These are phyloP conservation scores for Candida pini DNA, from an alignment of 805 yeast genomes.

Conservation along the genomic window DNA sequence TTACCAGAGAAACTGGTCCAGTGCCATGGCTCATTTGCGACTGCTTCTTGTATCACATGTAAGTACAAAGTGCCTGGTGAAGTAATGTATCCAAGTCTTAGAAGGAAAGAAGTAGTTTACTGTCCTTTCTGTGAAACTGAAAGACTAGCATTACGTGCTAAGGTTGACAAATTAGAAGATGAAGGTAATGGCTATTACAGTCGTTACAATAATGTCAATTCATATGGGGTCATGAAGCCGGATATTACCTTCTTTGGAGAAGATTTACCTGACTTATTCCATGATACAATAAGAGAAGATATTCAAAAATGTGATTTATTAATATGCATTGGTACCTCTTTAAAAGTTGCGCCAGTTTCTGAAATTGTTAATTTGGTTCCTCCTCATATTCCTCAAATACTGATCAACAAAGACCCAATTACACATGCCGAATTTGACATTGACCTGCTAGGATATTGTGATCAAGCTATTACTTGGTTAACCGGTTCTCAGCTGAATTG, in stretches of 20 bases:
- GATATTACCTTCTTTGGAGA: slow-evolving; percentile 93
- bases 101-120: slow-evolving; percentile 54
- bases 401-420: slow-evolving; percentile 73
- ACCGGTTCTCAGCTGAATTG: slow-evolving; percentile 48
- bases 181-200: slow-evolving; percentile 25
- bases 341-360: slow-evolving; percentile 88
- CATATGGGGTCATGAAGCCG: slow-evolving; percentile 83
- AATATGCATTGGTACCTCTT: slow-evolving; percentile 83
- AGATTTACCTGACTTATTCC: slow-evolving; percentile 65
- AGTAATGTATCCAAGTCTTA: slow-evolving; percentile 53
- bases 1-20: slow-evolving; percentile 63
- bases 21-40: slow-evolving; percentile 91
- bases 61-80: slow-evolving; percentile 61
- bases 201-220: slow-evolving; percentile 32
- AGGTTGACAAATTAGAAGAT: slow-evolving; percentile 27
- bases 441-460: slow-evolving; percentile 73
- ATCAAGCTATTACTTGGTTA: slow-evolving; percentile 68
- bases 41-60: slow-evolving; percentile 81
- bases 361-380: slow-evolving; percentile 76
- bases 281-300: slow-evolving; percentile 54
- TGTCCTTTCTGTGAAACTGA: slow-evolving; percentile 62
- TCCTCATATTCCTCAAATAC: slow-evolving; percentile 72
- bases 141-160: slow-evolving; percentile 28
- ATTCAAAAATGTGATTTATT: slow-evolving; percentile 66
- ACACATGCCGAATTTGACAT: slow-evolving; percentile 76